Base-by-base conservation (phyloP, 2,329 filamentous ascomycete species). In the Phyllosticta citriasiana region DNA sequence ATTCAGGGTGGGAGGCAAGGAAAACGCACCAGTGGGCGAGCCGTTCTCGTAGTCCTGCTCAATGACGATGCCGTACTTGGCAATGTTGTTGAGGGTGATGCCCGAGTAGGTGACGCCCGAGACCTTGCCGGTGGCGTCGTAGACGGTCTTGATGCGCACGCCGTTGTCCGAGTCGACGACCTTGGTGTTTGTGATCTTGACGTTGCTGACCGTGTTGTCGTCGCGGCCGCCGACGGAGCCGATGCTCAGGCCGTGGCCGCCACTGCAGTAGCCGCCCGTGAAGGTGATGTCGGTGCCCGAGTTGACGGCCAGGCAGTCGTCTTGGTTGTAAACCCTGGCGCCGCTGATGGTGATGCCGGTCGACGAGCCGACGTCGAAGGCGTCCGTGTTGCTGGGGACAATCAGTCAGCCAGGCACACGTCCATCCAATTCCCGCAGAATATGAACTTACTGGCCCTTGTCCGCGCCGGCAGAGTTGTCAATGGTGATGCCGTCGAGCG, bases 271-370 rank as follows among this genome's bases (percentile, higher is more conserved):
- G 27, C 53, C 22, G 7, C n/a, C 35, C 3, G 33, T 35, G 35
- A 59, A 61, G 24, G 3, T 50, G 52, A 63, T 60, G 54, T 61
- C 55, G 14, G 70, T 75, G 57, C 80, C 80, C 2, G 78, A 80
- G 71, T 82, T 82, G 64, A 82, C 70, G 14, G 80, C 80, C 4
- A 82, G 68, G 65, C 80, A 83, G 66, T 83, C 80, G 64, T 83
- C 80, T 70, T 82, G 80, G 70, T 82, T 82, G 64, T 77, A 71
- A 22, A 82, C 75, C 25, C 66, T 73, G 14, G 78, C 78, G 22
- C 74, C 73, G 30, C 69, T 69, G 65, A 83, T 80, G 27, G 70
- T 74, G 22, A 82, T 70, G 24, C 71, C 72, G 52, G 69, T 73
- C 25, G 71, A 76, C n/a, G 68, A 71, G 53, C 78, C 76, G 55